Evolutionary conservation across 352 stramenopile genomes (phyloP).

Genomic region (Lagenidium giganteum): DNA sequence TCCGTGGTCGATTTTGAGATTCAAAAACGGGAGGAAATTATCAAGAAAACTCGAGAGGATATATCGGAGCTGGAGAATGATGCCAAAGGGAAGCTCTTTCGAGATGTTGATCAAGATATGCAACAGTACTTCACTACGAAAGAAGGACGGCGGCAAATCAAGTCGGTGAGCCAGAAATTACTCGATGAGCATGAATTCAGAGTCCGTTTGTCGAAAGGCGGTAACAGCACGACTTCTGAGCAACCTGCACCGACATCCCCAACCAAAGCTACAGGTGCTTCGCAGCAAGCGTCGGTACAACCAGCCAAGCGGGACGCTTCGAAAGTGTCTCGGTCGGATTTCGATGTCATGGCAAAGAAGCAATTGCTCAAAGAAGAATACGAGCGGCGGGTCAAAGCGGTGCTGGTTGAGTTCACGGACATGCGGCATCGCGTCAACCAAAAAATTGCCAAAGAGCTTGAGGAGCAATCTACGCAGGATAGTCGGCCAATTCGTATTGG

Average conservation of each 20-base stretch:
- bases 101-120: constrained; percentile 62
- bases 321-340: constrained; percentile 62
- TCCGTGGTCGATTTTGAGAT: constrained; percentile 66
- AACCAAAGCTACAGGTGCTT: not conserved
- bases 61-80: constrained; percentile 76
- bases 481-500: constrained; percentile 67
- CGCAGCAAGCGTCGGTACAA: not conserved
- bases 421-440: constrained; percentile 67
- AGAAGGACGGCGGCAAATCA: constrained; percentile 66
- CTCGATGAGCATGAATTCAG: constrained; percentile 84
- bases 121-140: constrained; percentile 64
- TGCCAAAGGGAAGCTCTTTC: constrained; percentile 64
- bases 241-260: not conserved
- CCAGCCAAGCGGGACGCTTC: constrained; percentile 48
- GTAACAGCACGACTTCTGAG: not conserved
- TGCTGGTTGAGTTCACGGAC: constrained; percentile 58
- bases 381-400: constrained; percentile 43
- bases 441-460: constrained; percentile 66
- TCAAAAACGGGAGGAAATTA: constrained; percentile 51
- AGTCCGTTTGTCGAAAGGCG: constrained; percentile 48
- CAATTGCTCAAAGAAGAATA: constrained; percentile 73
- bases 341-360: constrained; percentile 79
- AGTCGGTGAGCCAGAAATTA: constrained; percentile 55
- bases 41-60: constrained; percentile 69
- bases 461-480: constrained; percentile 52